Conservation (phyloP, 805 yeast species). For the Sungouiozyma intestinalis region DNA sequence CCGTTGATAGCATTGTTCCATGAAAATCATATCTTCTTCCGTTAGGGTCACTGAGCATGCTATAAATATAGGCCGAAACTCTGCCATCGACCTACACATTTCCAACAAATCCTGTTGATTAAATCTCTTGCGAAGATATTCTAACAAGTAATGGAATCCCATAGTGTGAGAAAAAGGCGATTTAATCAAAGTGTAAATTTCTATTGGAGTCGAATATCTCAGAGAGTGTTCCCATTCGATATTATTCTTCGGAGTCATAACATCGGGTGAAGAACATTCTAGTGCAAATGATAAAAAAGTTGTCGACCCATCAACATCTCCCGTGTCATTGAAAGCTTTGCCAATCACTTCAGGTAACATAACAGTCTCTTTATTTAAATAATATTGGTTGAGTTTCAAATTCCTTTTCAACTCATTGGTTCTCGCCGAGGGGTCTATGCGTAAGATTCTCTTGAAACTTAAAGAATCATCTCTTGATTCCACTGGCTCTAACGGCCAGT, state of each 20-base stretch:
- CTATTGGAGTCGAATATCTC: slow-evolving; percentile 54
- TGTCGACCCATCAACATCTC: slow-evolving; percentile 7
- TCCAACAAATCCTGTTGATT: slow-evolving; percentile 58
- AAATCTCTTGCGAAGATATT: slow-evolving; percentile 64
- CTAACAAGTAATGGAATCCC: slow-evolving; percentile 75
- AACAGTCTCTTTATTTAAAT: slow-evolving; percentile 39
- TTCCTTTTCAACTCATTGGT: slow-evolving; percentile 7
- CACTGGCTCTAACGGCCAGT: slow-evolving; percentile 26
- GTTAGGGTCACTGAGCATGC: slow-evolving; percentile 84
- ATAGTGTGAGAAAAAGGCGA: slow-evolving; percentile 83
- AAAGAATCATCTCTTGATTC: slow-evolving; percentile 10
- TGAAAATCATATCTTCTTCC: slow-evolving; percentile 84
- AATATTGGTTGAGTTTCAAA: slow-evolving; percentile 49
- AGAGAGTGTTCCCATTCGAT: slow-evolving; percentile 27
- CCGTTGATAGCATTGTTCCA: slow-evolving; percentile 94
- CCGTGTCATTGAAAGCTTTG: not conserved
- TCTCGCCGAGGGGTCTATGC: slow-evolving; percentile 9
- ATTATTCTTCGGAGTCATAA: slow-evolving; percentile 12
- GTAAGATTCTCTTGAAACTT: slow-evolving; percentile 15
- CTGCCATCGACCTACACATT: slow-evolving; percentile 83
- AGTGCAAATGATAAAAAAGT: slow-evolving; percentile 17
- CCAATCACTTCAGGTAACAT: slow-evolving; percentile 52
- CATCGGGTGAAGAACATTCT: slow-evolving; percentile 18
- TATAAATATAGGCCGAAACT: slow-evolving; percentile 83
- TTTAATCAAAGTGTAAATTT: slow-evolving; percentile 64